Evolutionary conservation across 257 asterid species (phyloP), one percentile per base, ranked within the genome.

Genomic region (Nicotiana tabacum): DNA sequence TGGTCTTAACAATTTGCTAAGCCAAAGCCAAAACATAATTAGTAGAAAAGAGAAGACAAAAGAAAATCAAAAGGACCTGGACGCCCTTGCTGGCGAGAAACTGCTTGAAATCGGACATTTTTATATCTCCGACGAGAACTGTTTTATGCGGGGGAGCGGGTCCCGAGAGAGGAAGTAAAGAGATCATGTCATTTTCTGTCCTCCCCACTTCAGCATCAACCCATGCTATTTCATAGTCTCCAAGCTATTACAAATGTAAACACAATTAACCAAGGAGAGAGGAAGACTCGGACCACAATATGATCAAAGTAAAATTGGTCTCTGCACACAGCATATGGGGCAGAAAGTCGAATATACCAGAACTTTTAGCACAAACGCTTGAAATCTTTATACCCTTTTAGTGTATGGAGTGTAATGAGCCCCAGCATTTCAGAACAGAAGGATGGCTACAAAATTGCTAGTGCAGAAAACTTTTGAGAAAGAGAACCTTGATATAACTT

Each of bases 21-120:
- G 57, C 17, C 16, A 51, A 32, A 33, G 48, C 70, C 78, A 65
- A 51, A 51, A 29, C 80, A 76, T 61, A 32, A 53, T 24, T 13
- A 48, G 66, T 46, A 61, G 9, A 30, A 33, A 32, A 24, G 24
- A 48, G 2, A 51, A 62, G 12, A 27, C 21, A 66, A 35, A 76
- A 30, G 65, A 21, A 48, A 56, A 64, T 21, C 15, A n/a, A 9
- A 10, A 55, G 43, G 86, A 95, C 99, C 98, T 94, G 98, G 65
- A 96, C 62, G 39, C 99, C 99, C 87, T 94, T 92, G 90, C 95
- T 92, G 1, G 98, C 96, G 48, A 96, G 97, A 87, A 89, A 93
- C 89, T 96, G 98, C 93, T 94, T 96, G 90, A 96, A 93, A 90
- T 96, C 99, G 15, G 99, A 97, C 97, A 96, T 91, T 90, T 96